phyloP scores from a whole-genome alignment of 2,329 filamentous ascomycete genomes.

The Fusarium sp. region DNA sequence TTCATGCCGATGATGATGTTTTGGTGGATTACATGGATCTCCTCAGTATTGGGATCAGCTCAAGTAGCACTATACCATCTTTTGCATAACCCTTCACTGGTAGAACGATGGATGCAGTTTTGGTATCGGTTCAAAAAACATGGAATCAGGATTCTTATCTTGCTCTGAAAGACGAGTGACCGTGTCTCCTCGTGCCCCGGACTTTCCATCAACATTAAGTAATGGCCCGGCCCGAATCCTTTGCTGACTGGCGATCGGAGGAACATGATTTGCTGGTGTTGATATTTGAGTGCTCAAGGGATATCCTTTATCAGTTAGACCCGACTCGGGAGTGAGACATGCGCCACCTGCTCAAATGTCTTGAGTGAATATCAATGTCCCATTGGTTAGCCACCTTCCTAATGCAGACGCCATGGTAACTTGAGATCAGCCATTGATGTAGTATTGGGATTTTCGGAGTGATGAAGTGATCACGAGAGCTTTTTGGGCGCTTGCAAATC shows the following conservation, averaged over 20 bases:
- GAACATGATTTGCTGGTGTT: background rate
- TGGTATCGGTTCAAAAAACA: background rate
- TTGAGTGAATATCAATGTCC: background rate
- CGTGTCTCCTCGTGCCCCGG: background rate
- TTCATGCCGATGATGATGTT: conserved; percentile 44
- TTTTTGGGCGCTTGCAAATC: background rate
- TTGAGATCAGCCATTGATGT: background rate
- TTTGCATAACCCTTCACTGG: background rate
- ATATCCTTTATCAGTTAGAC: background rate
- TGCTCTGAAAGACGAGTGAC: background rate
- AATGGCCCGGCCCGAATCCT: background rate
- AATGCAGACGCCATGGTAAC: background rate
- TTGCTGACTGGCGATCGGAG: background rate
- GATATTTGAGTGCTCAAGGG: background rate
- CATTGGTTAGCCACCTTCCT: conserved; percentile 13
- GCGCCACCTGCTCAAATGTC: conserved; percentile 15
- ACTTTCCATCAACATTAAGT: background rate
- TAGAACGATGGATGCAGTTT: too few relatives aligned
- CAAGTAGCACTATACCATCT: conserved; percentile 17
- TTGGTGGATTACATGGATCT: conserved; percentile 44
- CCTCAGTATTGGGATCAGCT: conserved; percentile 33
- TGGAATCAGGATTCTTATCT: background rate
- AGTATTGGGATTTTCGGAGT: background rate
- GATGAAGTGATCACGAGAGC: background rate
- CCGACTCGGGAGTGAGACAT: conserved; percentile 4